These are phyloP conservation scores for Coemansia reversa DNA, from an alignment of 192 early-diverging fungal species.

Conservation along the genomic window DNA sequence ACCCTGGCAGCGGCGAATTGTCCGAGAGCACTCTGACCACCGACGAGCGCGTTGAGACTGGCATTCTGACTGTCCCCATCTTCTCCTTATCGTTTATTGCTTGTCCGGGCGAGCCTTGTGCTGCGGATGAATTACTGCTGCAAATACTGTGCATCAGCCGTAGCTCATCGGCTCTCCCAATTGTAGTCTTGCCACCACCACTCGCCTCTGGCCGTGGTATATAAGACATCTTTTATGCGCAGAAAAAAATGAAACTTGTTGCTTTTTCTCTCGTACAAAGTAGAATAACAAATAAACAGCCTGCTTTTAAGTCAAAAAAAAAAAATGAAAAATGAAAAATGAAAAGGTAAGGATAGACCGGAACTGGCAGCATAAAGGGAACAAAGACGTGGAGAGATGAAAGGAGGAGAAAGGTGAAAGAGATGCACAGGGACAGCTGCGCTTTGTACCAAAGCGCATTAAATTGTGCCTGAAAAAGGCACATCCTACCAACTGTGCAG, in stretches of 20 bases:
- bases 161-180: slow-evolving; percentile 43
- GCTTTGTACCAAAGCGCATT: slow-evolving; percentile 15
- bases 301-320: slow-evolving; percentile 3
- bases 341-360: neutral
- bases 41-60: slow-evolving; percentile 33
- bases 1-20: slow-evolving; percentile 21
- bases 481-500: neutral
- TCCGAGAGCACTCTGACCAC: slow-evolving; percentile 28
- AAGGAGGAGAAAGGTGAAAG: neutral
- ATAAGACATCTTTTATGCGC: slow-evolving; percentile 23
- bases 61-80: slow-evolving; percentile 10
- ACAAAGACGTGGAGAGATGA: slow-evolving; percentile 5
- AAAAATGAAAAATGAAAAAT: too few species aligned
- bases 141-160: slow-evolving; percentile 14
- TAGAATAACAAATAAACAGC: neutral
- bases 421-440: neutral
- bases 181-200: slow-evolving; percentile 3
- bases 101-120: slow-evolving; percentile 1
- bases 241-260: neutral
- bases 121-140: slow-evolving; percentile 16
- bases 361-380: neutral
- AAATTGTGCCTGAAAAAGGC: neutral
- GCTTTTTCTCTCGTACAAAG: neutral
- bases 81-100: neutral
- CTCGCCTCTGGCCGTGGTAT: slow-evolving; percentile 21